phyloP scores from a whole-genome alignment of 2,329 filamentous ascomycete species.

The Cladosporium cucumerinum region DNA sequence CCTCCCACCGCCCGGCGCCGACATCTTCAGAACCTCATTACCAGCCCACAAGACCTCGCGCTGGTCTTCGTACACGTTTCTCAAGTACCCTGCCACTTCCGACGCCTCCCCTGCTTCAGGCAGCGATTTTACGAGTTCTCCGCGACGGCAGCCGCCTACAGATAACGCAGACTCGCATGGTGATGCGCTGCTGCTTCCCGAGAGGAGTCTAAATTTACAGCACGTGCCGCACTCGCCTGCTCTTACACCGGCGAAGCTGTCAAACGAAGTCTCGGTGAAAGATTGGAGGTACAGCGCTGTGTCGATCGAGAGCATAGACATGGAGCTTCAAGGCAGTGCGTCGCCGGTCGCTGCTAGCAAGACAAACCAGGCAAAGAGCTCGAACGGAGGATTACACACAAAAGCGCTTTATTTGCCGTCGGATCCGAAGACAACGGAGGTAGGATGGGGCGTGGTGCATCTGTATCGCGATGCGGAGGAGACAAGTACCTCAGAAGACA shows the following conservation, averaged over 20 bases:
- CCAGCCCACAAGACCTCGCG: slow-evolving; percentile 42
- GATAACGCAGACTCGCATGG: slow-evolving; percentile 31
- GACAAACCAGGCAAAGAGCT: slow-evolving; percentile 47
- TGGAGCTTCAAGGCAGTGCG: slow-evolving; percentile 42
- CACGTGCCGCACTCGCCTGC: slow-evolving; percentile 34
- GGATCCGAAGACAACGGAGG: slow-evolving; percentile 67
- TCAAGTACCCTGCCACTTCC: slow-evolving; percentile 12
- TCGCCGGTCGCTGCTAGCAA: slow-evolving; percentile 33
- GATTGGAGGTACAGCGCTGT: slow-evolving; percentile 85
- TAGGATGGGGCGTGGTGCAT: slow-evolving; percentile 91
- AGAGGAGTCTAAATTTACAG: slow-evolving; percentile 36
- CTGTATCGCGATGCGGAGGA: slow-evolving; percentile 84
- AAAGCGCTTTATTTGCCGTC: slow-evolving; percentile 76
- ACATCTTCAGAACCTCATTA: slow-evolving; percentile 46
- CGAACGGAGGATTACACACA: slow-evolving; percentile 66
- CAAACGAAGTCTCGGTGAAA: slow-evolving; percentile 49
- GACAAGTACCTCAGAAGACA: slow-evolving; percentile 58
- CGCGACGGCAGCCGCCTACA: slow-evolving; percentile 3
- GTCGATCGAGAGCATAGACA: slow-evolving; percentile 76
- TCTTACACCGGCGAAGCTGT: slow-evolving; percentile 34
- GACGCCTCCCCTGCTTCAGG: slow-evolving; percentile 6
- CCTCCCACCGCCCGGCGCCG: slow-evolving; percentile 39
- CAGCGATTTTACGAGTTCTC: slow-evolving; percentile 15
- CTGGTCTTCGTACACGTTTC: slow-evolving; percentile 33
- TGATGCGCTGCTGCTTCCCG: slow-evolving; percentile 35